Evolutionary conservation across 306 rosid species (phyloP), one percentile per base, ranked within the genome.

Genomic region (Quercus wislizeni): DNA sequence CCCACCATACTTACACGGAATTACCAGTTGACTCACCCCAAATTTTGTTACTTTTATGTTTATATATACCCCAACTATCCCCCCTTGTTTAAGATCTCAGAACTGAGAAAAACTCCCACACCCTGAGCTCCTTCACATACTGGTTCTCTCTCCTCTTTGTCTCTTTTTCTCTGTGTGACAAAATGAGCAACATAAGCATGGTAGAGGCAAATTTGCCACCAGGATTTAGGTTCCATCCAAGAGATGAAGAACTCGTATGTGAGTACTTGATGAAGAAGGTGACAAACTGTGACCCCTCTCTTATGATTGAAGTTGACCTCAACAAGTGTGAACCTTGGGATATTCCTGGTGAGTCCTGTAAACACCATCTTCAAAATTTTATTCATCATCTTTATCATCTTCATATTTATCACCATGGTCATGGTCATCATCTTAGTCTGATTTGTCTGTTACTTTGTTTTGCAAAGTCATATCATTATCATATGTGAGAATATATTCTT

Each of bases 291-390:
- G 82, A 85, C 74, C 84, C 94, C 33, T 77, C 83, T 71, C 97
- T 92, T 76, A 64, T 94, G 90, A 90, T 92, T 35, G 94, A 94
- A 69, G 98, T 94, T 83, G 98, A 94, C 81, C 98, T 94, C 57
- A 94, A 94, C 92, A 92, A 90, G 96, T 90, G 88, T 55, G 98
- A 94, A 68, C 98, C 98, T 7, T 94, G 98, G 98, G 98, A 94
- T 78, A 90, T 94, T 82, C 97, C 98, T 71, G 91, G 98, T 94
- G n/a, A 85, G 91, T 71, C 4, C 27, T 20, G 27, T 71, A 56
- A 64, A 10, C n/a, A 19, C 14, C 70, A 30, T 27, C 30, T 46
- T 78, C 77, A 49, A 75, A 64, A 64, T 74, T 74, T 59, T 69
- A 3, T 58, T 80, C 20, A 2, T 51, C 31, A 30, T 13, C 43